Percentiles rank a stretch among this genome's conserved stretches.
Conservation (phyloP, 768 basidiomycete genomes). For the Suillus spraguei region DNA sequence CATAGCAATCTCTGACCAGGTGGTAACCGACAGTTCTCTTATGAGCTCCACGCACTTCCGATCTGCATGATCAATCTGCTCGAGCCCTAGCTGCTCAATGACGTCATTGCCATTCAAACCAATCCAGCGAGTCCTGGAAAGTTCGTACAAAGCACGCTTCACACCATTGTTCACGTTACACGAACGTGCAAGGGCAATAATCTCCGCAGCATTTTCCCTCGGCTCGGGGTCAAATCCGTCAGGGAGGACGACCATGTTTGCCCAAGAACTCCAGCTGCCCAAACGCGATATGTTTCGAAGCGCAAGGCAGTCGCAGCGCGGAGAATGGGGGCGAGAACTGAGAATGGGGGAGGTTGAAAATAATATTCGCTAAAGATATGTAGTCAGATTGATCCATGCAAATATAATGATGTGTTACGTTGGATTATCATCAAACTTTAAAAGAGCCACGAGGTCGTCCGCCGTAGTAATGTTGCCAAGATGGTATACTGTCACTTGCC, state of each 20-base stretch:
- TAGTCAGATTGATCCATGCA: background rate
- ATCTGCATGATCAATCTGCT: constrained; percentile 2
- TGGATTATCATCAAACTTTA: constrained; percentile 10
- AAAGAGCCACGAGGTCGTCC: constrained; percentile 2
- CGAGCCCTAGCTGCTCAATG: constrained; percentile 21
- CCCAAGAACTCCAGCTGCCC: constrained; percentile 31
- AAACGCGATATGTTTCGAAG: constrained; percentile 32
- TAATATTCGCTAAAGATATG: constrained; percentile 28
- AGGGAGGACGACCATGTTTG: constrained; percentile 33
- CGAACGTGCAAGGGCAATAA: constrained; percentile 32
- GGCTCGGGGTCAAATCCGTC: constrained; percentile 12
- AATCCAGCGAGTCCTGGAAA: constrained; percentile 19
- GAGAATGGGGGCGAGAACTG: constrained; percentile 33
- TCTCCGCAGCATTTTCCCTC: constrained; percentile 29
- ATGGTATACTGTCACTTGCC: constrained; percentile 2
- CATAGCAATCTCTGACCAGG: constrained; percentile 21
- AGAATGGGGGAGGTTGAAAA: constrained; percentile 31
- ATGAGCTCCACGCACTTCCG: constrained; percentile 14
- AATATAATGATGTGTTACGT: background rate
- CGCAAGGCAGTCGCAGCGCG: constrained; percentile 37
- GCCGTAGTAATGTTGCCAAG: constrained; percentile 1
- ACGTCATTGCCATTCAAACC: background rate
- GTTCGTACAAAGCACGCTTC: constrained; percentile 43
- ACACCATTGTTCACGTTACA: constrained; percentile 31
- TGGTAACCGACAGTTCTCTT: constrained; percentile 22